Base-by-base conservation (phyloP, 345 rosid genomes). In the Bruguiera sexangula region DNA sequence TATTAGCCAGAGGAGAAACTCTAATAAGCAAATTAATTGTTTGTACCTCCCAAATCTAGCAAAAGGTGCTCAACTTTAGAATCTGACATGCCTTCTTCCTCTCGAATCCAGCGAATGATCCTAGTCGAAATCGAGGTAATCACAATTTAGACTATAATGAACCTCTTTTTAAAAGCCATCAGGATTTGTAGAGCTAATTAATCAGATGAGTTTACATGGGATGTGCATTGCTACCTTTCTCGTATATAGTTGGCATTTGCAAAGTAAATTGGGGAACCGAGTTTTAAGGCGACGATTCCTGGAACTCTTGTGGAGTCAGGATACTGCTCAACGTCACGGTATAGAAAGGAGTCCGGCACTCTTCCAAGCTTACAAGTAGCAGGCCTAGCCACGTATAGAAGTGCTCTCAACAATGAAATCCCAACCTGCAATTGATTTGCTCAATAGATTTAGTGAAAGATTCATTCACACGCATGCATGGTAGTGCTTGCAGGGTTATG, bases 201-300 rank as follows among this genome's bases (percentile, higher is more conserved):
- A 30, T 18, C 3, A 55, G 29, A 8, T 11, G 6, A 6, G 13
- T 21, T 11, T n/a, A 7, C 34, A 29, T 13, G 62, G 29, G n/a
- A 19, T 24, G 61, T 29, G 61, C 11, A 5, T n/a, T 6, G 48
- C 32, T 74, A 84, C 96, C 92, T 87, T 64, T 94, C 97, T 29
- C 90, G 83, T 1, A 94, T 39, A 63, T 94, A 94, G 71, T 86
- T 80, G 46, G 80, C 67, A 59, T 91, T 94, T 26, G 97, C 95
- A 69, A 85, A 94, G 72, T 89, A 94, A 71, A 94, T 73, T 11
- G 98, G 98, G 46, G 98, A 94, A 20, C 98, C 97, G 30, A 91
- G 67, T 61, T 94, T 92, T 16, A 94, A 82, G 80, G 84, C 70
- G 24, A 94, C 75, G 62, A 82, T 69, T 43, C 96, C 92, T 8